Conservation (phyloP, 2,329 filamentous ascomycete species). For the Diaporthe eres region DNA sequence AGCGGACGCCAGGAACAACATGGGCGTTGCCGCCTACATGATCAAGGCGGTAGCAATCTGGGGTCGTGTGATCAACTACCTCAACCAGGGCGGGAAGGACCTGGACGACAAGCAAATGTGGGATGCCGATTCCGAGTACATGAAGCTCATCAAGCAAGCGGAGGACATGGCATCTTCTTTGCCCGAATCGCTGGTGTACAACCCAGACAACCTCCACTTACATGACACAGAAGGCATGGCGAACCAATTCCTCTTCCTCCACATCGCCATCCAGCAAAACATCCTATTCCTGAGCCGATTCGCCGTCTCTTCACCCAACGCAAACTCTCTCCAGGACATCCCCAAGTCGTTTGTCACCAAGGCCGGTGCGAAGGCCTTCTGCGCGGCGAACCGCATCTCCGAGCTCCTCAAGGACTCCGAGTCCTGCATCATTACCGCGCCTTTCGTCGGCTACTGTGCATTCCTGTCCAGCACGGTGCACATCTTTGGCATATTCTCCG, state of each 20-base stretch:
- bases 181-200: slow-evolving; percentile 81
- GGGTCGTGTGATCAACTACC: slow-evolving; percentile 90
- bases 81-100: slow-evolving; percentile 91
- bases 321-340: slow-evolving; percentile 76
- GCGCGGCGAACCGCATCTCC: slow-evolving; percentile 89
- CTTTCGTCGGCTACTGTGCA: slow-evolving; percentile 94
- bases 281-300: slow-evolving; percentile 92
- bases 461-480: slow-evolving; percentile 96
- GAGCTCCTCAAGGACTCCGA: slow-evolving; percentile 85
- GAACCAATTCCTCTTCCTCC: slow-evolving; percentile 93
- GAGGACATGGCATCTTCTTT: slow-evolving; percentile 79
- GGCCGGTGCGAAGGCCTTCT: slow-evolving; percentile 81
- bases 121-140: slow-evolving; percentile 84
- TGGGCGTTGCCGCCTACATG: slow-evolving; percentile 94
- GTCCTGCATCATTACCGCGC: slow-evolving; percentile 85
- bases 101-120: slow-evolving; percentile 84
- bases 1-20: slow-evolving; percentile 81
- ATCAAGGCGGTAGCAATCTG: slow-evolving; percentile 88
- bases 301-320: slow-evolving; percentile 79
- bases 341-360: slow-evolving; percentile 84
- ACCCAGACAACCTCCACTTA: slow-evolving; percentile 83
- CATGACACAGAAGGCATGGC: slow-evolving; percentile 88
- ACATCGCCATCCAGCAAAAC: slow-evolving; percentile 91
- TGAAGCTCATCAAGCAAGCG: slow-evolving; percentile 77
- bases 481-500: slow-evolving; percentile 91